phyloP scores from a whole-genome alignment of 177 flowering plant genomes.

The Vitis hybrid region DNA sequence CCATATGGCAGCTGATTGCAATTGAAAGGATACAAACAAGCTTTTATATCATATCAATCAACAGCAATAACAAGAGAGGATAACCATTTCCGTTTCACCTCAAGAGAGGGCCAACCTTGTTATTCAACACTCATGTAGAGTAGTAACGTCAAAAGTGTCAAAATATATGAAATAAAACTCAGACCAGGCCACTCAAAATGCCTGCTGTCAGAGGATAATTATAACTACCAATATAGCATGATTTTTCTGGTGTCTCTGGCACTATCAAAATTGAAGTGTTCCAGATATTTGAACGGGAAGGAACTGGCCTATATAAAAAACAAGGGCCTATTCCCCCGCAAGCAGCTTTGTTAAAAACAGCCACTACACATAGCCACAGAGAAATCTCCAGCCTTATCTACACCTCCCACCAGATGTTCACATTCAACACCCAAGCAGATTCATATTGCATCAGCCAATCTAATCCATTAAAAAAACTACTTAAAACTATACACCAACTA shows the following conservation, averaged over 20 bases:
- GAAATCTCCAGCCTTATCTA: slow-evolving; percentile 14
- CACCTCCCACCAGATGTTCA: slow-evolving; percentile 22
- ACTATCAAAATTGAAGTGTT: no score
- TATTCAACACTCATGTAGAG: neutral
- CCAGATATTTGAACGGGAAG: slow-evolving; percentile 10
- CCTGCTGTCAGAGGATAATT: slow-evolving; percentile 11
- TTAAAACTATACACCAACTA: slow-evolving; percentile 28
- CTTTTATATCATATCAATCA: no score
- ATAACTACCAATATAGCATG: no score
- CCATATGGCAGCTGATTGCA: no score
- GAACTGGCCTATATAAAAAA: slow-evolving; percentile 50
- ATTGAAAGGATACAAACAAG: no score
- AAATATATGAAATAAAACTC: neutral
- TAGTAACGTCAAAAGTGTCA: neutral
- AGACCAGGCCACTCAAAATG: slow-evolving; percentile 28
- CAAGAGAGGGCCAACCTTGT: neutral
- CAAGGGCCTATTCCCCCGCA: slow-evolving; percentile 36
- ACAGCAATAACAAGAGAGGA: neutral
- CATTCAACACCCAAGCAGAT: slow-evolving; percentile 2
- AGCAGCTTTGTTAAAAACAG: slow-evolving; percentile 44
- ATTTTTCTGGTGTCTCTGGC: no score
- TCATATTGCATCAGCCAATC: neutral
- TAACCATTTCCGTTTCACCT: neutral
- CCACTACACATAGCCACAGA: slow-evolving; percentile 26
- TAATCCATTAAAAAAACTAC: slow-evolving; percentile 10